phyloP scores from a whole-genome alignment of 176 grass and related monocot species.

The Avena insularis region DNA sequence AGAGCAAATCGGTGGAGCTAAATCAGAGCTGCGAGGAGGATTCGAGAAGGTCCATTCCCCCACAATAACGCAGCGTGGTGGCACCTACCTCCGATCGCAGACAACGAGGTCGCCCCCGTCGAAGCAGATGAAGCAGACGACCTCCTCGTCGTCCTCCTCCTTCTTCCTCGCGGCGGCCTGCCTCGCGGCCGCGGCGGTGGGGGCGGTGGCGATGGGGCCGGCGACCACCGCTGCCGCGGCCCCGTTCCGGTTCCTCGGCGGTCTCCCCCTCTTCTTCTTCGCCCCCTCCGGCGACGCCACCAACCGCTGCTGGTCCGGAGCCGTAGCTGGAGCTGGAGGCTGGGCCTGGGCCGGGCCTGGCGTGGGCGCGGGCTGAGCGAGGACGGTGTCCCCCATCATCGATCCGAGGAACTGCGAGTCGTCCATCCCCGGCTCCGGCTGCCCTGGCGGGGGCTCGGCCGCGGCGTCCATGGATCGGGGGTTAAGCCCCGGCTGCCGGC shows the following conservation, averaged over 20 bases:
- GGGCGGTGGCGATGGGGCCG: not conserved
- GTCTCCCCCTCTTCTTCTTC: conserved; percentile 78
- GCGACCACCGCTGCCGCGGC: not conserved
- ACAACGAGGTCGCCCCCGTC: conserved; percentile 92
- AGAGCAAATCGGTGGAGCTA: not conserved
- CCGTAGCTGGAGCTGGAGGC: not conserved
- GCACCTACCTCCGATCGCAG: conserved; percentile 81
- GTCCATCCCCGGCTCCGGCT: conserved; percentile 35
- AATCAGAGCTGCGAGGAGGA: not conserved
- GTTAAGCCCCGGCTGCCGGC: not conserved
- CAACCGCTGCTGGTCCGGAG: not conserved
- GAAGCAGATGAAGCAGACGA: conserved; percentile 99
- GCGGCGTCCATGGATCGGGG: conserved; percentile 46
- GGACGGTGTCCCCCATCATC: conserved; percentile 43
- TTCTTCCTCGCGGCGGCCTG: conserved; percentile 7
- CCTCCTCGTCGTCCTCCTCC: conserved; percentile 86
- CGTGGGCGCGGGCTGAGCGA: not conserved
- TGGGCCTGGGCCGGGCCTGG: not conserved
- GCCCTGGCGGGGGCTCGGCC: not conserved
- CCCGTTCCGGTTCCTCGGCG: conserved; percentile 56
- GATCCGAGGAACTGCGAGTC: conserved; percentile 69
- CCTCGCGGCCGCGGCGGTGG: not conserved
- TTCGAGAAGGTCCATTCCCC: not conserved
- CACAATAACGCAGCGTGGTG: no score
- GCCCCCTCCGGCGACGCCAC: not conserved